These are phyloP conservation scores for Flueggea neowawraea DNA, from an alignment of 441 rosid species.

Conservation along the genomic window DNA sequence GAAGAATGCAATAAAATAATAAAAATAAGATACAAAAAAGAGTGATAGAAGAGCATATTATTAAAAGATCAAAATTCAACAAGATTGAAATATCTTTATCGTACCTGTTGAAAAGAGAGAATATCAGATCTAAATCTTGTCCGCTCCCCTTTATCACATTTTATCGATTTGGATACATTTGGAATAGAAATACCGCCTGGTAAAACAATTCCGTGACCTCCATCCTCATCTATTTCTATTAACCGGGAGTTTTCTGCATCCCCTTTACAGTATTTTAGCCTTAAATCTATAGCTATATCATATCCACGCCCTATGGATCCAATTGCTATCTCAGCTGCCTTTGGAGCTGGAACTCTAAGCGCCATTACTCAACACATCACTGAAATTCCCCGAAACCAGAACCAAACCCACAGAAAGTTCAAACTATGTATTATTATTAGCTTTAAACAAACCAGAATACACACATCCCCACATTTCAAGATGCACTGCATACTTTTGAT, in stretches of 20 bases:
- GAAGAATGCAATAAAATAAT: conserved; percentile 7
- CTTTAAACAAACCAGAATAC: too few species aligned
- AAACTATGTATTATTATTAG: too few species aligned
- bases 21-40: conserved; percentile 7
- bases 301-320: conserved; percentile 90
- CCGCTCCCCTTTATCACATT: conserved; percentile 89
- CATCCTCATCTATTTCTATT: conserved; percentile 68
- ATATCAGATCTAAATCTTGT: conserved; percentile 77
- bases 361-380: conserved; percentile 62
- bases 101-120: conserved; percentile 90
- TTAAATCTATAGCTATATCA: conserved; percentile 71
- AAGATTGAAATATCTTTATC: neutral
- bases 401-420: conserved; percentile 6
- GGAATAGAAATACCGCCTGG: conserved; percentile 84
- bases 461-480: too few species aligned
- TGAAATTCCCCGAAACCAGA: conserved; percentile 15
- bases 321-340: conserved; percentile 90
- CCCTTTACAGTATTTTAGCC: conserved; percentile 77
- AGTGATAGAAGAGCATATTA: neutral
- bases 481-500: too few species aligned
- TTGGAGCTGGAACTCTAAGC: conserved; percentile 58
- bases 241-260: conserved; percentile 43
- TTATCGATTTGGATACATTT: conserved; percentile 76
- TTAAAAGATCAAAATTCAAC: neutral
- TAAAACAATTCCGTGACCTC: conserved; percentile 55